Base-by-base conservation (phyloP, 768 basidiomycete genomes). In the Phylloporus sp. region DNA sequence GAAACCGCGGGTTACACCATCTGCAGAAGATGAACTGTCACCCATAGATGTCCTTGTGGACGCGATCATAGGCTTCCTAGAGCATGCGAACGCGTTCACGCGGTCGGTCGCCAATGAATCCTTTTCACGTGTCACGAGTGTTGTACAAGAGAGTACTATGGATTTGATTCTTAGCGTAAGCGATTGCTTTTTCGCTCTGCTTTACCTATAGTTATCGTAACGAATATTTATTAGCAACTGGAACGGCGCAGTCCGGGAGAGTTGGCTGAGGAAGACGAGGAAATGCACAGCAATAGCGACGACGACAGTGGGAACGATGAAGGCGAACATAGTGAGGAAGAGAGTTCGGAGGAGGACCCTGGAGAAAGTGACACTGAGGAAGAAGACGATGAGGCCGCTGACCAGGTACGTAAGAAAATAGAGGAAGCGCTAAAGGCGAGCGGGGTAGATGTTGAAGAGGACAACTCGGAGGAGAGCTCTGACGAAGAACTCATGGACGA, bases 41-140 rank as follows among this genome's bases (percentile, higher is more conserved):
- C 84, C 93, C 1, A 81, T 95, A 49, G 93, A 97, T 55, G 70
- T 93, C 39, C 76, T 97, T 35, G 84, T 95, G 29, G 94, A 97
- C 64, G 78, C 80, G n/a, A 81, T 97, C 45, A 90, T 99, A 43
- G 91, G 91, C 6, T 86, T 90, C 63, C 71, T 99, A 32, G 93
- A 97, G 65, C 81, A 86, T 52, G 84, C 86, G 3, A 88, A 85
- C 5, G 80, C 84, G 35, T 95, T 88, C 66, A 77, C 88, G 70
- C 84, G 92, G 28, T 80, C 83, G 3, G 74, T 92, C 23, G 88
- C 87, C 6, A 93, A 86, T 46, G 81, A 89, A 58, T 84, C 83
- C 6, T 95, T 97, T 63, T 79, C 82, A 13, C 73, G 88, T 45
- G 70, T 95, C 23, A 84, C 88, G 22, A 75, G 80, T 16, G 75